Evolutionary conservation across 352 stramenopile genomes (phyloP), one percentile per base, ranked within the genome.

Genomic region (Stramenopiles sp.): DNA sequence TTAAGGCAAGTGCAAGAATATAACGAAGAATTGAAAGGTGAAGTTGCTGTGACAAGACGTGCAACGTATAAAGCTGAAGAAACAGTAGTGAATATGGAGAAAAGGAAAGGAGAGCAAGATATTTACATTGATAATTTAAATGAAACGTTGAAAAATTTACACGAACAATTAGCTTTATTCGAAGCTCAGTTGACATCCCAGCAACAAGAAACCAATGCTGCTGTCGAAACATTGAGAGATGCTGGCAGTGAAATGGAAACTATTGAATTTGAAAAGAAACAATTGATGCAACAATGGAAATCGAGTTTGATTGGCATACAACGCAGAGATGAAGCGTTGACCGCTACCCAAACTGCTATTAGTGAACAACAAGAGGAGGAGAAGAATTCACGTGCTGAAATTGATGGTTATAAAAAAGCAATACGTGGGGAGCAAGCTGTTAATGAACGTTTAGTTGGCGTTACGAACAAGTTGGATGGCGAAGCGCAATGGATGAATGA

Each of bases 241-340:
- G 92, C 91, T 29, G 86, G 82, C 6, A 83, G 84, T 38, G 92
- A 97, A 79, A 94, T 97, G 88, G 91, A 97, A 31, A 83, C 88
- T 1, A 93, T 97, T 69, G 85, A 89, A 7, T 95, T 95, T 76
- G 94, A 98, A 84, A 97, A 97, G 84, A 96, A 95, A 82, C 92
- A 96, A 80, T 83, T 97, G 7, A 81, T 97, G 80, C 90, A 95
- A 84, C 91, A 98, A 82, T 97, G 94, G 92, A 96, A 96, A 81
- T 93, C 89, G 80, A 90, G 91, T n/a, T 83, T 97, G 6, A 89
- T 96, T 73, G 92, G 84, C 1, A 88, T 97, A 74, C 85, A 89
- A 78, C 86, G 94, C 74, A 85, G 93, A 31, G 93, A 98, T 81
- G 90, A 96, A 69, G 94, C 94, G 1, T 85, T 97, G 0, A 85